Base-by-base conservation (phyloP, 805 yeast genomes). In the Barnettozyma sucrosica region DNA sequence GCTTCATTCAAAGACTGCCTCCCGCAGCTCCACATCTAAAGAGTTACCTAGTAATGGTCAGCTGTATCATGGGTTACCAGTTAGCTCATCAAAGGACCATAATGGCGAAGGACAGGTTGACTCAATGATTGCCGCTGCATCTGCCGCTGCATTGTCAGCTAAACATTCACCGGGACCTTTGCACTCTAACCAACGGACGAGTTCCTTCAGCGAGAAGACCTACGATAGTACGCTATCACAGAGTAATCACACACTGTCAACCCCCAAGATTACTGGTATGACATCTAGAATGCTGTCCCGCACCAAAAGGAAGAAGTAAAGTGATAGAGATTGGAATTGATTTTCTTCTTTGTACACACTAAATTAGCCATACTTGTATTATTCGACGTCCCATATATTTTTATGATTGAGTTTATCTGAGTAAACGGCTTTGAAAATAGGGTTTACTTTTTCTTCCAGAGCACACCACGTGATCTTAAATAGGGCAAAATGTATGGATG, bases 271-370 rank as follows among this genome's bases (percentile, higher is more conserved):
- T 19, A 79, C 85, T 3, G 67, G 80, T 14, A 68, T 75, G 75
- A 81, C 79, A 59, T 81, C 87, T 6, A 78, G 77, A 55, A 68
- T 83, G 41, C 63, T 82, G 49, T 81, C 85, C 5, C 66, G 87
- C 56, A 75, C 80, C 44, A 73, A 68, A 58, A 58, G 56, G 45
- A 49, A 47, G 36, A 47, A 46, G 43, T 44, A 25, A 42, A 26
- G 37, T 9, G 21, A 16, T 19, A 34, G 16, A 28, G 16, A 5
- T 28, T 13, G 32, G n/a, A 3, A 28, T 28, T 28, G 32, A 8
- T 28, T 28, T 13, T 11, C 32, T 28, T 13, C 32, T 28, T 13
- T 34, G 37, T 19, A 34, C 21, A 34, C 37, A 34, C 37, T 34
- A 34, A 7, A 18, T 18, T 16, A 34, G 5, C 21, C 10, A 41